Evolutionary conservation across 768 basidiomycete species (phyloP), one percentile per base, ranked within the genome.

Genomic region (Leccinellum rugosiceps): DNA sequence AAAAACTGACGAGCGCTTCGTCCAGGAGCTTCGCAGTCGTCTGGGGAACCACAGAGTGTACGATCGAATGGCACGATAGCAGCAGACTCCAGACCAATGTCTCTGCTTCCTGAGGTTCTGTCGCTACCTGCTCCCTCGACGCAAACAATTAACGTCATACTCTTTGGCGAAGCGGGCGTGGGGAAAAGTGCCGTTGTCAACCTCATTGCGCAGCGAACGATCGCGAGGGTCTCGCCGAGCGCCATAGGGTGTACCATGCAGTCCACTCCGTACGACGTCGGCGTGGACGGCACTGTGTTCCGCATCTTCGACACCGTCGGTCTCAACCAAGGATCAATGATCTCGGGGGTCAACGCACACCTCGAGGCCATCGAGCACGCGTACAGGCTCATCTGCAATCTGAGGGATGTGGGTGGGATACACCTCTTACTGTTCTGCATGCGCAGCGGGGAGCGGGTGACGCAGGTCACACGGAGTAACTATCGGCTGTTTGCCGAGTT

Each of bases 351-450:
- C 10, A 30, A 49, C 13, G n/a, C 26, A 8, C 41, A 53, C 15
- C 47, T 49, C 8, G 17, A 10, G 2, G 56, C 50, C 10, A 46
- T 52, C 41, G 59, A 55, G 35, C 59, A 62, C 4, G 60, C 67
- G 11, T 60, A 61, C 53, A 3, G 15, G 3, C 67, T 78, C 26
- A 60, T 79, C 44, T 35, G 48, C 25, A 56, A 43, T 4, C 61
- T 77, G n/a, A 23, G 48, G 3, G 19, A 19, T 0, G 26, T 31
- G 6, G 72, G 65, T 11, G 76, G 77, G 17, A 58, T 77, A 19
- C 71, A 65, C 55, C 73, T 78, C 14, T 69, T 79, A 6, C 61
- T 78, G 1, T 77, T 69, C 52, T 69, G 69, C 57, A 67, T 77
- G 64, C 70, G 71, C 1, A 72, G 64, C 1, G 68, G 71, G 1